A percentile compares a stretch with the other conserved stretches of the same genome.
Conservation (phyloP, 2,329 filamentous ascomycete genomes). For the Lachnellula suecica region DNA sequence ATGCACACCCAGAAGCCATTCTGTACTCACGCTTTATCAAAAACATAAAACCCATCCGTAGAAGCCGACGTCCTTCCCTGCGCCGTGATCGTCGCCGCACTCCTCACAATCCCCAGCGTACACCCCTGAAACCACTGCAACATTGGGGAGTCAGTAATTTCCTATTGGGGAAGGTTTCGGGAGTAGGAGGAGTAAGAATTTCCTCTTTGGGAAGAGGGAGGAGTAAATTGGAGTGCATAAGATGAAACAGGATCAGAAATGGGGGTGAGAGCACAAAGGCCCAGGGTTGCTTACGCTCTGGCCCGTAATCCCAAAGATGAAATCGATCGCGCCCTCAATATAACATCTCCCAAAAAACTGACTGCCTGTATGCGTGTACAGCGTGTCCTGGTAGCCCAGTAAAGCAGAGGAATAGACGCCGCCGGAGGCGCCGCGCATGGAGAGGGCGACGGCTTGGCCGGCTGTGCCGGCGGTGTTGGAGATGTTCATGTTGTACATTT, state of each 20-base stretch:
- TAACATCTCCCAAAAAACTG: slow-evolving; percentile 53
- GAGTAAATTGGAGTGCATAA: too few relatives aligned
- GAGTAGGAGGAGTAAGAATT: background rate
- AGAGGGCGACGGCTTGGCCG: slow-evolving; percentile 50
- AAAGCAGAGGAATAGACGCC: slow-evolving; percentile 55
- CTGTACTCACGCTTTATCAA: slow-evolving; percentile 40
- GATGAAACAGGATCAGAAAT: too few relatives aligned
- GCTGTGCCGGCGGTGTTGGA: slow-evolving; percentile 45
- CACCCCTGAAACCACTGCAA: slow-evolving; percentile 43
- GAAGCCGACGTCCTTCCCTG: slow-evolving; percentile 49
- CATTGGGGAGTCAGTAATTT: too few relatives aligned
- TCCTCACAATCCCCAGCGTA: slow-evolving; percentile 43
- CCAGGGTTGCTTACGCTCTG: too few relatives aligned
- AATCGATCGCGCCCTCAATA: slow-evolving; percentile 56
- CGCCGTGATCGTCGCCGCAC: slow-evolving; percentile 44
- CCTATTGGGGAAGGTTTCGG: background rate
- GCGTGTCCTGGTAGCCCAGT: slow-evolving; percentile 53
- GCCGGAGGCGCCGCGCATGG: slow-evolving; percentile 45
- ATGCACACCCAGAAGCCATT: slow-evolving; percentile 8
- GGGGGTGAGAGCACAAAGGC: too few relatives aligned
- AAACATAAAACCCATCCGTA: slow-evolving; percentile 49
- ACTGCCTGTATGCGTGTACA: slow-evolving; percentile 46
- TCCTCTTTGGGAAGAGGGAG: too few relatives aligned
- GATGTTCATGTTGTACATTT: slow-evolving; percentile 58
- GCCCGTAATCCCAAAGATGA: slow-evolving; percentile 54